Percentiles rank a stretch among this genome's conserved stretches.
Conservation (phyloP, 352 stramenopile genomes). For the Globisporangium nagaii region DNA sequence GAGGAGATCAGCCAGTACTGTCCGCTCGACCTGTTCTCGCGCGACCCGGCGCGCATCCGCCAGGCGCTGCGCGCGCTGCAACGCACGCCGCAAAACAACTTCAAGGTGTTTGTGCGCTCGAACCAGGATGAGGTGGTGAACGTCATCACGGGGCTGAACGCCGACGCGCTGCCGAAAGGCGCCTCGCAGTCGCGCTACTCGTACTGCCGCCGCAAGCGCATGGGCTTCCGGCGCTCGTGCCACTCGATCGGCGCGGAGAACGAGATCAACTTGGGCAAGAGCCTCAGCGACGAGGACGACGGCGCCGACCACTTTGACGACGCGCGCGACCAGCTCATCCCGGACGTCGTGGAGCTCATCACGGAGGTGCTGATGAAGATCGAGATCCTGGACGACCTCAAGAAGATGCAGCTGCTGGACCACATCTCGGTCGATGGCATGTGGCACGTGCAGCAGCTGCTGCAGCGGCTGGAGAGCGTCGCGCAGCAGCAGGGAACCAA, state of each 20-base stretch:
- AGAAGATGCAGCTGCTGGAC: slow-evolving; percentile 80
- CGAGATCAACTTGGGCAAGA: slow-evolving; percentile 21
- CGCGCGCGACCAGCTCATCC: slow-evolving; percentile 39
- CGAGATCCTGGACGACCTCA: slow-evolving; percentile 73
- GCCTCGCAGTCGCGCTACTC: slow-evolving; percentile 57
- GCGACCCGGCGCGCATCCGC: slow-evolving; percentile 47
- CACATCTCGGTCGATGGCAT: slow-evolving; percentile 76
- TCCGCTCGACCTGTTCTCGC: slow-evolving; percentile 78
- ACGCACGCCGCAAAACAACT: slow-evolving; percentile 87
- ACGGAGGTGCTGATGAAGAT: slow-evolving; percentile 68
- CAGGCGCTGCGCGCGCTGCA: slow-evolving; percentile 59
- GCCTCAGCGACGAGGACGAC: not conserved
- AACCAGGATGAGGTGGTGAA: slow-evolving; percentile 75
- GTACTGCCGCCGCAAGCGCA: slow-evolving; percentile 65
- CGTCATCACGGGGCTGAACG: slow-evolving; percentile 63
- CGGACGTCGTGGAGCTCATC: slow-evolving; percentile 68
- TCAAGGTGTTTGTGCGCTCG: slow-evolving; percentile 84
- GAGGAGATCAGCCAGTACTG: slow-evolving; percentile 82
- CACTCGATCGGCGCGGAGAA: slow-evolving; percentile 60
- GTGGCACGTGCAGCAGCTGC: slow-evolving; percentile 55
- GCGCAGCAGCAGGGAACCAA: slow-evolving; percentile 8
- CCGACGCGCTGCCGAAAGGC: slow-evolving; percentile 66
- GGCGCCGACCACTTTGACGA: slow-evolving; percentile 19
- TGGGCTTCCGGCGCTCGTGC: slow-evolving; percentile 73
- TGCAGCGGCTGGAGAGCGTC: slow-evolving; percentile 27